Evolutionary conservation across 306 rosid genomes (phyloP), one percentile per base, ranked within the genome.

Genomic region (Casuarina cunninghamiana): DNA sequence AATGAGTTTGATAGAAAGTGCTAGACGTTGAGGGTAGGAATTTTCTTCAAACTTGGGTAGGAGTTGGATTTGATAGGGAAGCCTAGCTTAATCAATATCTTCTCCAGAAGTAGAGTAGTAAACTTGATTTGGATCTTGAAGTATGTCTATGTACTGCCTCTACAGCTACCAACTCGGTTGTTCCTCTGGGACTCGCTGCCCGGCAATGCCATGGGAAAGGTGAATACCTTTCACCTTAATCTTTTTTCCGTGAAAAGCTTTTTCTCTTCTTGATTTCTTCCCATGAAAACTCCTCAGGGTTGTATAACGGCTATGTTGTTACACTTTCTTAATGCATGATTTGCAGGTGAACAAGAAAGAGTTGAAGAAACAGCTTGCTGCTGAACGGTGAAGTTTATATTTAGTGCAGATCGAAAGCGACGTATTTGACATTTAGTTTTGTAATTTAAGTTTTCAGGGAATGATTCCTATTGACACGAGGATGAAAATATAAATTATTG

Each of bases 171-270:
- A 16, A 92, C 92, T 39, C 83, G 65, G 62, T 83, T 95, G 55
- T 53, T 88, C 74, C 61, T 92, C 57, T 90, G 95, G 97, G 91
- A 95, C 54, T 82, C 89, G 13, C 84, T 91, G 76, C 97, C 97
- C 39, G 93, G 96, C 21, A 95, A 95, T 80, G 97, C 98, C n/a
- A 92, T 95, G 98, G 97, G 98, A 71, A 95, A 95, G 97, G 98
- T 88, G 77, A 66, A 65, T 77, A 57, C 17, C 86, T 57, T 55
- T 78, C 44, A 38, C 45, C 55, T 46, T 54, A 48, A n/a, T n/a
- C n/a, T n/a, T n/a, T n/a, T 10, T 62, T 77, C 5, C 54, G 37
- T 57, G 49, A 41, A 17, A 51, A 54, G 48, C 4, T 5, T 13
- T 48, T 35, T 10, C 10, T 3, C 7, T 12, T 58, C 66, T 45